Evolutionary conservation across 306 rosid species (phyloP).

Genomic region (Prunus davidiana): DNA sequence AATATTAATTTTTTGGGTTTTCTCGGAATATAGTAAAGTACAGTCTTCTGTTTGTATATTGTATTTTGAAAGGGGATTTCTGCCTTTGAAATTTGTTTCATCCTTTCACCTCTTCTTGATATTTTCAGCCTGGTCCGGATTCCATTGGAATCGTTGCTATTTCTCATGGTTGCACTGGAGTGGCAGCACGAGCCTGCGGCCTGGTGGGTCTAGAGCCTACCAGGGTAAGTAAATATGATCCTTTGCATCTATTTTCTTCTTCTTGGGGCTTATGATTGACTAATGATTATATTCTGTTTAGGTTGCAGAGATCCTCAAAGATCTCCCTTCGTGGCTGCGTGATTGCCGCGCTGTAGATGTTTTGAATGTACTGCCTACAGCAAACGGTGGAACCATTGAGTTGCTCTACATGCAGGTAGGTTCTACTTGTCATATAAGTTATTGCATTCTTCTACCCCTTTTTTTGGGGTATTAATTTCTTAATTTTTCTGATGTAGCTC

Average conservation of each 20-base stretch:
- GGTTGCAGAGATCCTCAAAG: constrained; percentile 99
- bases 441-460: neutral
- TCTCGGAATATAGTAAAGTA: neutral
- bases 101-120: constrained; percentile 16
- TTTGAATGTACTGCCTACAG: constrained; percentile 89
- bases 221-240: constrained; percentile 59
- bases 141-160: constrained; percentile 99
- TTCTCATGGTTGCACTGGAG: constrained; percentile 99
- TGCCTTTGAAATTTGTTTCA: neutral
- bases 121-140: constrained; percentile 99
- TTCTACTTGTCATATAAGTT: neutral
- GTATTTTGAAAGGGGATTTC: neutral
- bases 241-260: neutral
- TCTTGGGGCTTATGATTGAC: constrained; percentile 8
- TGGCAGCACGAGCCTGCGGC: constrained; percentile 99
- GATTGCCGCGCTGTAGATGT: constrained; percentile 99
- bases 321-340: constrained; percentile 92
- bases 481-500: constrained; percentile 44
- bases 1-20: neutral
- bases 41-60: neutral
- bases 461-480: constrained; percentile 1
- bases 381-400: constrained; percentile 98
- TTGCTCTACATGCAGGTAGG: constrained; percentile 96
- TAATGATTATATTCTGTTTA: constrained; percentile 32
- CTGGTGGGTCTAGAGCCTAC: constrained; percentile 99